A percentile compares a stretch with the other conserved stretches of the same genome.
phyloP scores from a whole-genome alignment of 371 early-diverging fungal species.

The Circinella minor region DNA sequence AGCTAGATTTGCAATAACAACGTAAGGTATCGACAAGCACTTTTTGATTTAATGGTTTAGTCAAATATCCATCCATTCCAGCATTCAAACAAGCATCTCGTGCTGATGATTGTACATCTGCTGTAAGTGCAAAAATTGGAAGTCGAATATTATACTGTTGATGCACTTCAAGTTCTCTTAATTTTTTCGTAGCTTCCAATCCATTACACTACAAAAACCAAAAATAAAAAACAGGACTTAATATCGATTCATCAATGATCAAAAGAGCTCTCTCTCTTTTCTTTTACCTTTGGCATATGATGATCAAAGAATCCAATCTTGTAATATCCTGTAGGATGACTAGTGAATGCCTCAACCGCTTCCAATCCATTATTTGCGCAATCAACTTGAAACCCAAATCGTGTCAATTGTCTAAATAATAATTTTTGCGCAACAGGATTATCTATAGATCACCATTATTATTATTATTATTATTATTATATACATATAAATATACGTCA shows the following conservation, averaged over 20 bases:
- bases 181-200: constrained; percentile 47
- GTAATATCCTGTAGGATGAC: constrained; percentile 36
- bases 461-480: neutral
- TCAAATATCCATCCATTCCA: constrained; percentile 36
- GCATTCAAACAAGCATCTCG: constrained; percentile 12
- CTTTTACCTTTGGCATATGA: constrained; percentile 49
- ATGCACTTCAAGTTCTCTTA: constrained; percentile 34
- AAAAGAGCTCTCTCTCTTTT: neutral
- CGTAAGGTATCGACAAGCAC: constrained; percentile 34
- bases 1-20: constrained; percentile 21
- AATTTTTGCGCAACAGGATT: constrained; percentile 55
- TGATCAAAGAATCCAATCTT: constrained; percentile 52
- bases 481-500: neutral
- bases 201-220: constrained; percentile 43
- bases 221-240: neutral
- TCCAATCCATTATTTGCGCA: constrained; percentile 53
- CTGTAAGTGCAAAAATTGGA: constrained; percentile 24
- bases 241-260: neutral
- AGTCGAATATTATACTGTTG: constrained; percentile 18
- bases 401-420: constrained; percentile 42
- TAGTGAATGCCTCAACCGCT: constrained; percentile 39
- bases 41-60: constrained; percentile 48
- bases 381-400: constrained; percentile 46
- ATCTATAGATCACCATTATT: constrained; percentile 25
- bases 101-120: constrained; percentile 21